Conservation (phyloP, 176 grass and related monocot genomes). For the Rhynchospora pubera region DNA sequence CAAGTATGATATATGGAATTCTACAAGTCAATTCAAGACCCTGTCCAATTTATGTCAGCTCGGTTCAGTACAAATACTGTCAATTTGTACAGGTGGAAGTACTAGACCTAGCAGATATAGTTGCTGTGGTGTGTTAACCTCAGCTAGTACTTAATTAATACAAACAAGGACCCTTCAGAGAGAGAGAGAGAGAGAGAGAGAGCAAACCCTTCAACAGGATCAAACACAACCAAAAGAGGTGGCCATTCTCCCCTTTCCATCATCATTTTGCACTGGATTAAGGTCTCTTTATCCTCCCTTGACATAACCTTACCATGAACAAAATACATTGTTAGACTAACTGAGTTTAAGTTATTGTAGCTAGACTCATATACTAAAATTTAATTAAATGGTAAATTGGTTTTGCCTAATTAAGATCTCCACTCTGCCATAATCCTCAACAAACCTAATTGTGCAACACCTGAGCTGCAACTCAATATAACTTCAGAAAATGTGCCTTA, state of each 20-base stretch:
- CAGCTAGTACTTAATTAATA: neutral
- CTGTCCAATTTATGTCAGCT: neutral
- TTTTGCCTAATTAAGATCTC: neutral
- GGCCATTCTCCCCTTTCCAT: constrained; percentile 75
- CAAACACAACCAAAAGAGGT: constrained; percentile 65
- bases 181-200: neutral
- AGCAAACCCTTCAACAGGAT: constrained; percentile 60
- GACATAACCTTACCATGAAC: constrained; percentile 41
- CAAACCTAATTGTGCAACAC: neutral
- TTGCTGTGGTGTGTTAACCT: neutral
- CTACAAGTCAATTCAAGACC: neutral
- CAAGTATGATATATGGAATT: neutral
- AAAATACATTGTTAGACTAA: neutral
- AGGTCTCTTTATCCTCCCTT: constrained; percentile 56
- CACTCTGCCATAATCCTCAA: neutral
- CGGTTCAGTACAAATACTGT: neutral
- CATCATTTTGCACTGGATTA: constrained; percentile 73
- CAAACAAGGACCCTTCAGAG: neutral
- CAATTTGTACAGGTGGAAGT: neutral
- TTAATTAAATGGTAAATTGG: neutral
- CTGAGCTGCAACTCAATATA: neutral
- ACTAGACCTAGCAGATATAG: neutral
- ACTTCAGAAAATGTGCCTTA: neutral
- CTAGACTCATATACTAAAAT: neutral
- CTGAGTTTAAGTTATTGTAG: neutral